These are phyloP conservation scores for Trifolium dubium DNA, from an alignment of 306 rosid genomes.

Conservation along the genomic window DNA sequence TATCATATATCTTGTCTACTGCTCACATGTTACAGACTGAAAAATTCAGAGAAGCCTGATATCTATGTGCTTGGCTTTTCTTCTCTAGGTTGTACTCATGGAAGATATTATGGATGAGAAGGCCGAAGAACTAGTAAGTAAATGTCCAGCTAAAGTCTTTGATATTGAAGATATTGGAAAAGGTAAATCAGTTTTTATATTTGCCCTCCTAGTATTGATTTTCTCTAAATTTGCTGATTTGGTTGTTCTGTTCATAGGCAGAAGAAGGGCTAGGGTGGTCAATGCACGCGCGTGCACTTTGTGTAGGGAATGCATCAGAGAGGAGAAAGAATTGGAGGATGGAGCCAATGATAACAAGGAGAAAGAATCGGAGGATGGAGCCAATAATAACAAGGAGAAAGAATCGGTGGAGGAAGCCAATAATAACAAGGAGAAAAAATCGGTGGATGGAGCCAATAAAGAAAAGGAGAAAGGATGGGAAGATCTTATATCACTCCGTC, in stretches of 20 bases:
- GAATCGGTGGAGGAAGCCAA: no score
- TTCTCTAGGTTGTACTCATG: conserved; percentile 64
- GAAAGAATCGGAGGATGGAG: conserved; percentile 70
- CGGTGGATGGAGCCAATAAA: no score
- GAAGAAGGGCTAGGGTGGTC: conserved; percentile 68
- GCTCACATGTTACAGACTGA: not conserved
- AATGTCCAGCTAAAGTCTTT: conserved; percentile 78
- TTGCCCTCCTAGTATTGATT: not conserved
- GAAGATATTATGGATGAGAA: conserved; percentile 64
- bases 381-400: no score
- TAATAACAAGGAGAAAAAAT: no score
- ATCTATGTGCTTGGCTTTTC: conserved; percentile 4
- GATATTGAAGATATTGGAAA: conserved; percentile 92
- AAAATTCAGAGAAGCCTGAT: conserved; percentile 25
- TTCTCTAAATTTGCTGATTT: conserved; percentile 35
- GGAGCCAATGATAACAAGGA: conserved; percentile 31
- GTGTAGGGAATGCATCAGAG: conserved; percentile 97
- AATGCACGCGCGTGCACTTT: conserved; percentile 83
- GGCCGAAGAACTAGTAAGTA: conserved; percentile 71
- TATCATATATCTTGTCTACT: conserved; percentile 10
- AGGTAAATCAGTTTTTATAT: conserved; percentile 52
- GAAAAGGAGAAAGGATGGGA: conserved; percentile 70
- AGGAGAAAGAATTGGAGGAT: conserved; percentile 83
- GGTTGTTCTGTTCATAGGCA: conserved; percentile 57
- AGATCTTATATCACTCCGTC: conserved; percentile 73